phyloP scores from a whole-genome alignment of 106 monocot genomes.

The Xerophyta viscosa region DNA sequence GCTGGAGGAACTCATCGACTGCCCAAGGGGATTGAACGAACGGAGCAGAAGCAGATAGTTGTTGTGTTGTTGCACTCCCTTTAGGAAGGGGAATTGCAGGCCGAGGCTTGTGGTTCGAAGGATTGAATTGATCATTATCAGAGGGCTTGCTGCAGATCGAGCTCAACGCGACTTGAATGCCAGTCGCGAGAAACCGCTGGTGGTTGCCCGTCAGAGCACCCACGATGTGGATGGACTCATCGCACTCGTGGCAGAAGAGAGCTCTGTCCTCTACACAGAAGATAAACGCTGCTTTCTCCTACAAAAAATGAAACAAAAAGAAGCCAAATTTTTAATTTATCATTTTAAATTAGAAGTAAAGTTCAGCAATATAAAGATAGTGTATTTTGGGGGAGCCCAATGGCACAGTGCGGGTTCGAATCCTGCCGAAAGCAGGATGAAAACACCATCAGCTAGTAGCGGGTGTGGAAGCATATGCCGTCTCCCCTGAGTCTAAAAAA shows the following conservation, averaged over 20 bases:
- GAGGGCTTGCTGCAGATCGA: constrained; percentile 23
- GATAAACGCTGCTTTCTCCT: constrained; percentile 83
- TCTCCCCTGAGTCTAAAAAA: no score
- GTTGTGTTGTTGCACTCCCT: neutral
- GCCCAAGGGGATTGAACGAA: constrained; percentile 42
- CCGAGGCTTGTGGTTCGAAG: constrained; percentile 16
- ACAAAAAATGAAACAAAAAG: neutral
- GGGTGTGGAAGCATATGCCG: no score
- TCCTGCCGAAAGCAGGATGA: no score
- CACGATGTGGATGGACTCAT: constrained; percentile 67
- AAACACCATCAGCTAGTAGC: no score
- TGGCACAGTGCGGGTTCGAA: no score
- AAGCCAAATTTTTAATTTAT: neutral
- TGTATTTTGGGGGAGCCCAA: no score
- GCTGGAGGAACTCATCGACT: constrained; percentile 84
- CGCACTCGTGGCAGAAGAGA: constrained; percentile 80
- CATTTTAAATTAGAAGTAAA: neutral
- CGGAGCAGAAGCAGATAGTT: neutral
- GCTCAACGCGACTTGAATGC: constrained; percentile 54
- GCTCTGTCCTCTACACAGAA: constrained; percentile 97
- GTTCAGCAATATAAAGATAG: no score
- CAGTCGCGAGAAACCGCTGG: constrained; percentile 77
- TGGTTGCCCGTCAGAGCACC: constrained; percentile 66
- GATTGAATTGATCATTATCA: constrained; percentile 8
- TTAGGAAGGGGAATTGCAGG: constrained; percentile 2